A percentile compares a stretch with the other conserved stretches of the same genome.
Evolutionary conservation across 2,329 filamentous ascomycete species (phyloP).

Genomic region (Pseudocercospora cruenta): DNA sequence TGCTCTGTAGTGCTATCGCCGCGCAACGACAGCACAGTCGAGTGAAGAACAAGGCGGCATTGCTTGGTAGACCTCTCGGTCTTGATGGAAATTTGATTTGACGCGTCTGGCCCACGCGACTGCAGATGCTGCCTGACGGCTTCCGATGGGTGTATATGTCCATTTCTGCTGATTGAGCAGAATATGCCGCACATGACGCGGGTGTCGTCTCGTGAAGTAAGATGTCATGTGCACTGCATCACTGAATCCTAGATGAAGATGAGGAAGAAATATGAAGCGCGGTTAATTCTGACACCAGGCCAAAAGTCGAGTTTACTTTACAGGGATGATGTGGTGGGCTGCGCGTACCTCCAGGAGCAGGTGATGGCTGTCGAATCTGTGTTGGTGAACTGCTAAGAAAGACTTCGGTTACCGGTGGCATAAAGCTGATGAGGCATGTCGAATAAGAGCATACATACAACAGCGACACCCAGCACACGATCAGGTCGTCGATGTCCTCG

Average conservation of each 20-base stretch:
- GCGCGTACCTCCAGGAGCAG: neutral
- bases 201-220: neutral
- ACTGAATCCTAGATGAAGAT: neutral
- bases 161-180: conserved; percentile 35
- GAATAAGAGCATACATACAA: neutral
- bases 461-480: neutral
- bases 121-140: conserved; percentile 30
- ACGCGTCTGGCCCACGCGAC: conserved; percentile 38
- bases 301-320: neutral
- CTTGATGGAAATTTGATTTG: conserved; percentile 15
- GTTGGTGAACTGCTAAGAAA: neutral
- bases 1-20: conserved; percentile 72
- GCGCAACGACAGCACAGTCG: conserved; percentile 88
- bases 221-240: neutral
- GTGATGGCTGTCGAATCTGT: neutral
- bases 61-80: neutral
- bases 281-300: neutral
- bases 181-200: conserved; percentile 42
- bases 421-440: neutral
- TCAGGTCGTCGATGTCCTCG: conserved; percentile 34
- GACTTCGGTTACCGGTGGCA: neutral
- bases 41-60: conserved; percentile 64
- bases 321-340: neutral
- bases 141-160: conserved; percentile 27
- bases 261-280: neutral